Evolutionary conservation across 805 yeast genomes (phyloP).

Genomic region (Zygotorulaspora florentina): DNA sequence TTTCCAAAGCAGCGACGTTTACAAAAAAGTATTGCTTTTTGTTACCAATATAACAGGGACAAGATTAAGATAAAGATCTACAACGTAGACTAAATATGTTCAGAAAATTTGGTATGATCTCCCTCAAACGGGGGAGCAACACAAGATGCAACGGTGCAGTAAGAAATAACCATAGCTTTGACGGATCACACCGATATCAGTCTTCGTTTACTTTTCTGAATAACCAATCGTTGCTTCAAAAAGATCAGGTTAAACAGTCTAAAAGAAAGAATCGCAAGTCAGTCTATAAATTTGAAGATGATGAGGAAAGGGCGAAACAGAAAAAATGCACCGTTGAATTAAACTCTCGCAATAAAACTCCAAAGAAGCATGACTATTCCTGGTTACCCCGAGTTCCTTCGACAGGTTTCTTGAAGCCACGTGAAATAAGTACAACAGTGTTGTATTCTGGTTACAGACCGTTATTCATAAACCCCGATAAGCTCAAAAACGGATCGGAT

Average conservation of each 20-base stretch:
- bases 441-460: constrained; percentile 34
- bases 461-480: constrained; percentile 19
- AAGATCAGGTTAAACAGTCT: constrained; percentile 18
- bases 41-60: too few species aligned
- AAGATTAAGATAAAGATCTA: too few species aligned
- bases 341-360: constrained; percentile 4
- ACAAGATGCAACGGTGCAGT: constrained; percentile 4
- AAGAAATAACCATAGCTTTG: constrained; percentile 9
- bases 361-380: constrained; percentile 21
- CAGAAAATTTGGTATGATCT: constrained; percentile 5
- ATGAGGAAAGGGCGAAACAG: constrained; percentile 8
- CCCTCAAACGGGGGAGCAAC: constrained; percentile 2
- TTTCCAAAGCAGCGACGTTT: too few species aligned
- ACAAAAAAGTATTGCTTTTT: too few species aligned
- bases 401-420: constrained; percentile 23
- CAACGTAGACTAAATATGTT: constrained; percentile 1
- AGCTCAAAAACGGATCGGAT: constrained; percentile 8
- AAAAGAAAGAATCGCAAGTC: constrained; percentile 14
- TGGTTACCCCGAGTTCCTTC: constrained; percentile 32
- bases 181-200: constrained; percentile 16
- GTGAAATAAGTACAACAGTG: constrained; percentile 23
- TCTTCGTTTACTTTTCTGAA: constrained; percentile 26
- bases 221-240: constrained; percentile 20
- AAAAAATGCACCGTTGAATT: constrained; percentile 6
- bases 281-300: constrained; percentile 11